phyloP scores from a whole-genome alignment of 108 stramenopile genomes.

The Conticribra weissflogii region DNA sequence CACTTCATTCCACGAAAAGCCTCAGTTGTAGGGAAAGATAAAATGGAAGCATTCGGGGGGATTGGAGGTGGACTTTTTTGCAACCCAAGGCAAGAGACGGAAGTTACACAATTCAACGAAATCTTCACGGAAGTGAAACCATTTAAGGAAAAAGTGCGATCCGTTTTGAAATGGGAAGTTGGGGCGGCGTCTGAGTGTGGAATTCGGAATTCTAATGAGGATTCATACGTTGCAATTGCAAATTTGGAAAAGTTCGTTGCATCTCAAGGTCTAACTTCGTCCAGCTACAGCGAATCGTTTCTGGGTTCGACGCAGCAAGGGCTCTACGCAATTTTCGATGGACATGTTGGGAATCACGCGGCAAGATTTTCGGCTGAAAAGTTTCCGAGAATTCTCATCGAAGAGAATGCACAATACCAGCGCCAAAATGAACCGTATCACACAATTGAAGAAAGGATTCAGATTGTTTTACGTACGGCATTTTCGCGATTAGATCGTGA shows the following conservation, averaged over 20 bases:
- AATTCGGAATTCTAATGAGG: slow-evolving; percentile 72
- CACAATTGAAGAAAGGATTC: slow-evolving; percentile 38
- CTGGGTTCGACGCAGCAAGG: slow-evolving; percentile 49
- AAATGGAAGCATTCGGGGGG: slow-evolving; percentile 41
- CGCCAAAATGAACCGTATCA: too few species aligned
- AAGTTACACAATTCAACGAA: too few species aligned
- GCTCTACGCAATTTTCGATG: slow-evolving; percentile 85
- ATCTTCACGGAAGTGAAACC: too few species aligned
- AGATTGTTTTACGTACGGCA: slow-evolving; percentile 54
- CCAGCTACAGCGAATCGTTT: slow-evolving; percentile 28
- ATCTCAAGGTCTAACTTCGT: slow-evolving; percentile 36
- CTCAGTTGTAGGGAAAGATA: slow-evolving; percentile 44
- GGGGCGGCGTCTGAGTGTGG: slow-evolving; percentile 86
- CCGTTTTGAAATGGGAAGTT: slow-evolving; percentile 64
- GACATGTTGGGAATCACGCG: slow-evolving; percentile 82
- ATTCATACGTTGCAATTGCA: slow-evolving; percentile 66
- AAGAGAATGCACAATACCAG: too few species aligned
- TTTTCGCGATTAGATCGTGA: slow-evolving; percentile 65
- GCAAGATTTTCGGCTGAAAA: slow-evolving; percentile 49
- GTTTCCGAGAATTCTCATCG: slow-evolving; percentile 46
- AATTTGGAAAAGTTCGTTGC: slow-evolving; percentile 53
- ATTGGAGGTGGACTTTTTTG: slow-evolving; percentile 42
- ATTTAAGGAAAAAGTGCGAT: too few species aligned
- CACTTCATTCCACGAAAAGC: slow-evolving; percentile 62
- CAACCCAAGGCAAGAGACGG: too few species aligned